Percentiles rank a stretch among this genome's conserved stretches.
Conservation (phyloP, 1,139 yeast genomes). For the Magnusiomyces fungicola region DNA sequence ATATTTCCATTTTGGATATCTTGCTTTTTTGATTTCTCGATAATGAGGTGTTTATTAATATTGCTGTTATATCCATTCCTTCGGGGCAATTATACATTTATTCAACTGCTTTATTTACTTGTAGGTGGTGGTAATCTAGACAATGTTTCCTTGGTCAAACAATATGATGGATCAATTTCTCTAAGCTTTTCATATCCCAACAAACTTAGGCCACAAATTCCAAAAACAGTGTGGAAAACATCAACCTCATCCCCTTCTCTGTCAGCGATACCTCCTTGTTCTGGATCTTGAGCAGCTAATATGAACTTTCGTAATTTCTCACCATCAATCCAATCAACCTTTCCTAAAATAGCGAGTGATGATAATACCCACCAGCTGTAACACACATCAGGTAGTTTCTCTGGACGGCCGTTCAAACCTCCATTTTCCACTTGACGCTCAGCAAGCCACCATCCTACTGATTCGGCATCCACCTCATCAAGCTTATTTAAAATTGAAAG, state of each 20-base stretch:
- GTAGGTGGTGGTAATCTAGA: not conserved
- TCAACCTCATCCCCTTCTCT: slow-evolving; percentile 87
- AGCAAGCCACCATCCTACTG: slow-evolving; percentile 69
- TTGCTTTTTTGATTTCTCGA: too few relatives aligned
- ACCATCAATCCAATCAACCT: slow-evolving; percentile 67
- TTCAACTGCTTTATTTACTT: too few relatives aligned
- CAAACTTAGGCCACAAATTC: slow-evolving; percentile 76
- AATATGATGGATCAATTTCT: slow-evolving; percentile 75
- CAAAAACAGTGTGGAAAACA: slow-evolving; percentile 87
- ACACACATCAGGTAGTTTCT: slow-evolving; percentile 92
- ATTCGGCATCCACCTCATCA: slow-evolving; percentile 35
- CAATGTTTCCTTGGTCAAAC: slow-evolving; percentile 49
- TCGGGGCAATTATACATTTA: too few relatives aligned
- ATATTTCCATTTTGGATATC: too few relatives aligned
- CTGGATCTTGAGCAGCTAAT: slow-evolving; percentile 66
- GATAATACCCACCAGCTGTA: slow-evolving; percentile 98
- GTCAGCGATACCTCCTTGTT: slow-evolving; percentile 85
- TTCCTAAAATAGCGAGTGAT: slow-evolving; percentile 59
- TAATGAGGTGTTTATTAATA: too few relatives aligned
- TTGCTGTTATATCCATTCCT: too few relatives aligned
- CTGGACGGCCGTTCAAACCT: slow-evolving; percentile 95
- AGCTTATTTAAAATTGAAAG: slow-evolving; percentile 62
- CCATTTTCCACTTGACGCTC: slow-evolving; percentile 89
- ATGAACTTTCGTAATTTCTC: slow-evolving; percentile 58
- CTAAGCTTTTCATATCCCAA: slow-evolving; percentile 52